phyloP scores from a whole-genome alignment of 2,329 filamentous ascomycete genomes.

The Trichoderma hamatum region DNA sequence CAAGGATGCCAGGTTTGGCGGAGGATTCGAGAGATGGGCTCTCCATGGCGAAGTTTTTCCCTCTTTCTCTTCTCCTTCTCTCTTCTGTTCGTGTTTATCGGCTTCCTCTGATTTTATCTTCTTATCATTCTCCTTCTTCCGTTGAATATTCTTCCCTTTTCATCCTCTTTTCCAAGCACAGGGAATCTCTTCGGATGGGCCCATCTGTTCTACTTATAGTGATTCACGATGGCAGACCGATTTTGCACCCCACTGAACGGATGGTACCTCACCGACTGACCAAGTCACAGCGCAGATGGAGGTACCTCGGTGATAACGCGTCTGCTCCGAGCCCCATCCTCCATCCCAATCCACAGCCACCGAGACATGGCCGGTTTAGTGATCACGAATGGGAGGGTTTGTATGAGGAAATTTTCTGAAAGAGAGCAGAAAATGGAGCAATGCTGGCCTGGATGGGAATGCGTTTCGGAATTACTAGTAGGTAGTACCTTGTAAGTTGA shows the following conservation, averaged over 20 bases:
- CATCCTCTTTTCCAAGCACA: not conserved
- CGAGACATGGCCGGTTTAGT: not conserved
- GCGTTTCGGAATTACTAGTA: not conserved
- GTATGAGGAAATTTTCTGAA: not conserved
- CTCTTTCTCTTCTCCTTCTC: not conserved
- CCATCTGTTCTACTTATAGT: not conserved
- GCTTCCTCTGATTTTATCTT: not conserved
- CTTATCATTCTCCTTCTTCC: not conserved
- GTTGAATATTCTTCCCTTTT: not conserved
- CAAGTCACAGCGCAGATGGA: not conserved
- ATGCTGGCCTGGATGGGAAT: not conserved
- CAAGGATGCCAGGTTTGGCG: not conserved
- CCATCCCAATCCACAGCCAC: not conserved
- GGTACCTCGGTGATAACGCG: slow-evolving; percentile 12
- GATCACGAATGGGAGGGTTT: not conserved
- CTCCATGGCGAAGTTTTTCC: not conserved
- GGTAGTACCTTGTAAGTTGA: not conserved
- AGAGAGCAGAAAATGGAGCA: not conserved
- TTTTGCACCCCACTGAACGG: not conserved
- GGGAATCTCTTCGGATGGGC: not conserved
- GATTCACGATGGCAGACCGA: not conserved
- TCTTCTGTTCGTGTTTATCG: not conserved
- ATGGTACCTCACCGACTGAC: not conserved
- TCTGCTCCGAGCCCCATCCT: not conserved
- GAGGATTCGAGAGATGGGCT: not conserved